Evolutionary conservation across 306 rosid species (phyloP).

Genomic region (Prunus padus): DNA sequence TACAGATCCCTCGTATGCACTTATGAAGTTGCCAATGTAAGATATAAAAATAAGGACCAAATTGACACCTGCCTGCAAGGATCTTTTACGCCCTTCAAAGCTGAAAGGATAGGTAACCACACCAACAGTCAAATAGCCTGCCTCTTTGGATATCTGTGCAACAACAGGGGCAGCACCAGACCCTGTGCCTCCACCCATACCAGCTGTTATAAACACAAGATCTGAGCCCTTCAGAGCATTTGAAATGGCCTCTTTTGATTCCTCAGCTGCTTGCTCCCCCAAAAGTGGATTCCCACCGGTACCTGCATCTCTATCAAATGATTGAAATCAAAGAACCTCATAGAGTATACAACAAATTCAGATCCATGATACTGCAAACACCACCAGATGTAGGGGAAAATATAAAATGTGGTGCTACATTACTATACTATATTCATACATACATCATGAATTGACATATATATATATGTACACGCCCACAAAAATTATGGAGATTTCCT

Average conservation of each 20-base stretch:
- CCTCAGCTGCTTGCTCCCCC: slow-evolving; percentile 99
- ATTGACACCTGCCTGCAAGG: slow-evolving; percentile 81
- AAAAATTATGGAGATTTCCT: slow-evolving; percentile 16
- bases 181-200: slow-evolving; percentile 99
- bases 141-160: slow-evolving; percentile 92
- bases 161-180: slow-evolving; percentile 99
- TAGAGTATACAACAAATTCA: background rate
- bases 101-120: slow-evolving; percentile 95
- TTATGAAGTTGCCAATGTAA: background rate
- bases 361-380: background rate
- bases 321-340: slow-evolving; percentile 33
- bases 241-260: slow-evolving; percentile 87
- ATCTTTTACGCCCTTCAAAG: slow-evolving; percentile 98
- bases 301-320: slow-evolving; percentile 70
- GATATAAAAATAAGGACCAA: slow-evolving; percentile 24
- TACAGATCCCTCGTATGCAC: background rate
- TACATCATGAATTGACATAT: background rate
- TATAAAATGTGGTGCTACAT: background rate
- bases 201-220: slow-evolving; percentile 95
- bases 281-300: slow-evolving; percentile 97
- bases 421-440: background rate
- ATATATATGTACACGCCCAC: background rate
- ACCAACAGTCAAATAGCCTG: slow-evolving; percentile 95
- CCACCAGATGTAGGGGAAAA: background rate
- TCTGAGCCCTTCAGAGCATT: slow-evolving; percentile 88